These are phyloP conservation scores for Aspergillus hortae DNA, from an alignment of 2,329 filamentous ascomycete genomes.

Conservation along the genomic window DNA sequence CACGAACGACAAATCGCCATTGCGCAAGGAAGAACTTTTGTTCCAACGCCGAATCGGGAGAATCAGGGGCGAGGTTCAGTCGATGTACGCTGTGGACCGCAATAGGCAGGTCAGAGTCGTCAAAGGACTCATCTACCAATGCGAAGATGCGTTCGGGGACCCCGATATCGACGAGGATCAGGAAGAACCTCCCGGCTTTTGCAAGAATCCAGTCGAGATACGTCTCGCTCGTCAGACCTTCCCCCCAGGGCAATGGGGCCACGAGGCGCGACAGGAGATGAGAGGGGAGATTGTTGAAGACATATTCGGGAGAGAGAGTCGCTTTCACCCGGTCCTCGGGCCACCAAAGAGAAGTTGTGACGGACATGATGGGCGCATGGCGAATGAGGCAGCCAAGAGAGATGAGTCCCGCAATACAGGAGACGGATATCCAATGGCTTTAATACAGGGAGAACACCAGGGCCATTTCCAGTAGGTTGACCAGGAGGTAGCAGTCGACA, in stretches of 20 bases:
- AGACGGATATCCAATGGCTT: slow-evolving; percentile 4
- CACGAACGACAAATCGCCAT: slow-evolving; percentile 56
- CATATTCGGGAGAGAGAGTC: slow-evolving; percentile 40
- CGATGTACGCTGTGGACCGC: slow-evolving; percentile 52
- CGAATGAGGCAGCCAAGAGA: slow-evolving; percentile 6
- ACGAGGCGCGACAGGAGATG: slow-evolving; percentile 36
- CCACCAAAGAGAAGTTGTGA: slow-evolving; percentile 41
- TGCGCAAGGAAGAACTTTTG: slow-evolving; percentile 58
- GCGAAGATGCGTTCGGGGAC: slow-evolving; percentile 63
- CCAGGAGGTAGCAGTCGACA: neutral
- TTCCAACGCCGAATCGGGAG: slow-evolving; percentile 44
- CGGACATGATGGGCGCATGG: slow-evolving; percentile 23
- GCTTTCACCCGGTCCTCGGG: slow-evolving; percentile 44
- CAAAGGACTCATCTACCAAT: slow-evolving; percentile 58
- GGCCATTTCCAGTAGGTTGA: too few relatives aligned
- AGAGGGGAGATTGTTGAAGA: slow-evolving; percentile 34
- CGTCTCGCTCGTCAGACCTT: slow-evolving; percentile 45
- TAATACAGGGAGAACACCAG: slow-evolving; percentile 1
- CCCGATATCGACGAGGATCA: slow-evolving; percentile 57
- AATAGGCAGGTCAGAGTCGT: slow-evolving; percentile 60
- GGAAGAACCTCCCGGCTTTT: slow-evolving; percentile 55
- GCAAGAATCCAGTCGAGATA: slow-evolving; percentile 64
- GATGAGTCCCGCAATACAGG: slow-evolving; percentile 1
- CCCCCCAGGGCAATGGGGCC: slow-evolving; percentile 39
- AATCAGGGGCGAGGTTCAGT: slow-evolving; percentile 52